phyloP scores from a whole-genome alignment of 2,329 filamentous ascomycete species.

The Fusarium tricinctum region DNA sequence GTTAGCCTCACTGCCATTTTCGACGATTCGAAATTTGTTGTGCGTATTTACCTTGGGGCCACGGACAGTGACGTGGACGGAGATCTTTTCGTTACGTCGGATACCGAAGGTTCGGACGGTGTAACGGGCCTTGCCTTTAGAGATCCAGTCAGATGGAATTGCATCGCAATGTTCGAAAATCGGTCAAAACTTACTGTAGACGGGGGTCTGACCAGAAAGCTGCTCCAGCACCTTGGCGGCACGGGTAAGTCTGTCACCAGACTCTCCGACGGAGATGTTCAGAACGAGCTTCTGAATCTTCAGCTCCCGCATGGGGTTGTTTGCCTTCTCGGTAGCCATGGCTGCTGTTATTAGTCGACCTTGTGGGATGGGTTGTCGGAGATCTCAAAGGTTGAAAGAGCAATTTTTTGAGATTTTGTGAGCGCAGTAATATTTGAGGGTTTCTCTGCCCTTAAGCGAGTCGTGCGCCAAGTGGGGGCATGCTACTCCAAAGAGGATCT shows the following conservation, averaged over 20 bases:
- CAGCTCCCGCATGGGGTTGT: conserved; percentile 99
- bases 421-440: conserved; percentile 56
- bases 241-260: conserved; percentile 99
- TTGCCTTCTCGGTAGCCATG: conserved; percentile 81
- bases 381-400: conserved; percentile 48
- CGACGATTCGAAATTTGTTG: background rate
- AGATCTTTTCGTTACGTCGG: conserved; percentile 99
- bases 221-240: conserved; percentile 99
- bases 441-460: conserved; percentile 58
- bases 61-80: conserved; percentile 99
- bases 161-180: conserved; percentile 30
- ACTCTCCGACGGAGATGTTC: conserved; percentile 99
- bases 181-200: conserved; percentile 83
- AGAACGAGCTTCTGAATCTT: conserved; percentile 99
- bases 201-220: conserved; percentile 98
- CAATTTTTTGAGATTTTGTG: conserved; percentile 54
- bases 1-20: conserved; percentile 44
- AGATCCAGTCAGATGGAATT: conserved; percentile 33
- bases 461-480: conserved; percentile 42
- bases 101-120: conserved; percentile 99
- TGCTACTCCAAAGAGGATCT: conserved; percentile 32
- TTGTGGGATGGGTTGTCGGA: conserved; percentile 55
- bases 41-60: conserved; percentile 76
- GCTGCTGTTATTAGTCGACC: conserved; percentile 57
- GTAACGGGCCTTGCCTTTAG: conserved; percentile 96